Evolutionary conservation across 2,329 filamentous ascomycete species (phyloP).

Genomic region (Sporothrix inflata): DNA sequence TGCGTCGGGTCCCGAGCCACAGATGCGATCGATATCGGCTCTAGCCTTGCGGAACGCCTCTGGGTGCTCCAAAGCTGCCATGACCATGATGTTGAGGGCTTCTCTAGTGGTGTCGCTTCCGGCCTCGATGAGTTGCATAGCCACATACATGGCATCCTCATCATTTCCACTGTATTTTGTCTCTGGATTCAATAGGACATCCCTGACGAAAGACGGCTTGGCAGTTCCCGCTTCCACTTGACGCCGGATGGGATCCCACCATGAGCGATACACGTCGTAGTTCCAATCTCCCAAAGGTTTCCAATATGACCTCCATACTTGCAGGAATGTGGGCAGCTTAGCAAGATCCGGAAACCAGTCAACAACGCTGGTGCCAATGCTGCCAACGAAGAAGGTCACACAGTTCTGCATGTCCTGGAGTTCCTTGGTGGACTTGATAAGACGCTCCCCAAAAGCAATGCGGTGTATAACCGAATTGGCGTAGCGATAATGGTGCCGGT

Average conservation of each 20-base stretch:
- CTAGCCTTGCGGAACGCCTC: neutral
- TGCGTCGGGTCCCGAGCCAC: neutral
- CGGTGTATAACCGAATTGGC: conserved; percentile 15
- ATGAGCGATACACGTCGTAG: conserved; percentile 5
- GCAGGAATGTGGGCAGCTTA: neutral
- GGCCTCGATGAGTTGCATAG: conserved; percentile 7
- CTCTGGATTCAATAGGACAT: neutral
- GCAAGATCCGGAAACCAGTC: conserved; percentile 4
- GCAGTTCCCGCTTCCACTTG: neutral
- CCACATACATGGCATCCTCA: conserved; percentile 13
- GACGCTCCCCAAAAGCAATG: conserved; percentile 5
- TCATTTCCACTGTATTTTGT: neutral
- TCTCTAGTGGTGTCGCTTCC: conserved; percentile 3
- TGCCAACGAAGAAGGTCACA: conserved; percentile 14
- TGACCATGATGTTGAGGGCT: conserved; percentile 17
- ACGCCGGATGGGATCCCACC: neutral
- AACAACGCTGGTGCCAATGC: neutral
- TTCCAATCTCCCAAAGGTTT: conserved; percentile 11
- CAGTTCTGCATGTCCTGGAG: conserved; percentile 22
- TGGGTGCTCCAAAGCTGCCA: conserved; percentile 2
- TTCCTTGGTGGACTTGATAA: conserved; percentile 4
- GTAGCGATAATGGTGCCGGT: conserved; percentile 21
- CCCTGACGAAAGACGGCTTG: neutral
- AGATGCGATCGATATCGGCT: neutral
- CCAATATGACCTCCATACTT: neutral